Percentiles rank a stretch among this genome's conserved stretches.
These are phyloP conservation scores for Deinandra increscens DNA, from an alignment of 129 eudicot species.

Conservation along the genomic window DNA sequence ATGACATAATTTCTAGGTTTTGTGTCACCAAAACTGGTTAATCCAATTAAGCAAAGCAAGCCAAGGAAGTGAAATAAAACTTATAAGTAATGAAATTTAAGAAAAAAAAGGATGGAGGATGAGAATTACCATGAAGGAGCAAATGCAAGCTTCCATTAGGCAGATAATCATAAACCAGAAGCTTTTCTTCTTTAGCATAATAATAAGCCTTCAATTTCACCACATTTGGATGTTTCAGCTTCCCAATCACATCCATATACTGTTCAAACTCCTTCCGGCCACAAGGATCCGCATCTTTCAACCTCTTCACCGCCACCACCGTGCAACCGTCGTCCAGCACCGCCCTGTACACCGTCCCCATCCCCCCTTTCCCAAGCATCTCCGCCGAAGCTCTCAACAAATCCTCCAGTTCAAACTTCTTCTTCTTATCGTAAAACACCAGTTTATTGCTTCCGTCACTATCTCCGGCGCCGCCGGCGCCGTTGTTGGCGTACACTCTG, in stretches of 20 bases:
- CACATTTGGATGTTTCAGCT: slow-evolving; percentile 70
- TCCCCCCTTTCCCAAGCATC: slow-evolving; percentile 95
- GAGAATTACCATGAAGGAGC: slow-evolving; percentile 81
- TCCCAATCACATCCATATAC: slow-evolving; percentile 98
- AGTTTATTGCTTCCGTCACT: slow-evolving; percentile 62
- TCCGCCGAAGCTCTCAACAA: slow-evolving; percentile 89
- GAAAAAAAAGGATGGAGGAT: not conserved
- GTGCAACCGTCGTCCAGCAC: slow-evolving; percentile 78
- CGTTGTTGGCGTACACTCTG: slow-evolving; percentile 57
- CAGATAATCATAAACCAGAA: slow-evolving; percentile 87
- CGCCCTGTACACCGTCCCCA: slow-evolving; percentile 95
- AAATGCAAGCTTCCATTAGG: slow-evolving; percentile 95
- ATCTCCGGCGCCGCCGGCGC: slow-evolving; percentile 62
- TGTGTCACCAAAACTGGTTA: not conserved
- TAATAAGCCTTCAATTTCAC: slow-evolving; percentile 86
- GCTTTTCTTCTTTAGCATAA: slow-evolving; percentile 89
- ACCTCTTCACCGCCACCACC: slow-evolving; percentile 96
- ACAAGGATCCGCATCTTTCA: slow-evolving; percentile 95
- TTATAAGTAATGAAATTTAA: not conserved
- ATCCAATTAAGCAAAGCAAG: not conserved
- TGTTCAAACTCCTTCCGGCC: slow-evolving; percentile 95
- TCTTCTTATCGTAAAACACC: slow-evolving; percentile 80
- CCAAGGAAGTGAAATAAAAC: not conserved
- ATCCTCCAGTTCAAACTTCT: slow-evolving; percentile 86
- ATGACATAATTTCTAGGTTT: not conserved